phyloP scores from a whole-genome alignment of 768 basidiomycete genomes.

The Lentinula edodes region DNA sequence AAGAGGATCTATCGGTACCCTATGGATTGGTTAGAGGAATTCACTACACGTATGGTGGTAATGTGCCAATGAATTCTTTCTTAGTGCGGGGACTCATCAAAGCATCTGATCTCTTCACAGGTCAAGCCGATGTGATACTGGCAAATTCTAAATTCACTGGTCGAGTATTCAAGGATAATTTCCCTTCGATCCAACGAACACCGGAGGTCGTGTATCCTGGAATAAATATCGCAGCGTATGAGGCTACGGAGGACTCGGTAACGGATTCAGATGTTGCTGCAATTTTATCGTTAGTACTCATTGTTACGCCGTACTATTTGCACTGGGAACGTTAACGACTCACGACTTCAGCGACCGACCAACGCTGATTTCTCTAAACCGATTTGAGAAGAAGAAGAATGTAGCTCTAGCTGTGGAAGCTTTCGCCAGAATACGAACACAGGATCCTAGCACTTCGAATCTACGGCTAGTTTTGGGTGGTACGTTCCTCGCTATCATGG shows the following conservation, averaged over 20 bases:
- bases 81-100: background rate
- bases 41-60: slow-evolving; percentile 68
- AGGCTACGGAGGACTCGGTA: slow-evolving; percentile 29
- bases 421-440: slow-evolving; percentile 52
- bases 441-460: slow-evolving; percentile 21
- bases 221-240: slow-evolving; percentile 78
- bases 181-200: slow-evolving; percentile 54
- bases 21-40: slow-evolving; percentile 87
- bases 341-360: slow-evolving; percentile 44
- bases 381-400: slow-evolving; percentile 97
- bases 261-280: slow-evolving; percentile 46
- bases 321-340: background rate
- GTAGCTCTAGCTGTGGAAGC: slow-evolving; percentile 72
- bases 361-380: slow-evolving; percentile 84
- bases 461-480: slow-evolving; percentile 80
- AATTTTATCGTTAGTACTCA: slow-evolving; percentile 50
- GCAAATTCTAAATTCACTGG: slow-evolving; percentile 91
- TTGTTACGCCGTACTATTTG: background rate
- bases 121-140: slow-evolving; percentile 84
- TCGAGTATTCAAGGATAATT: slow-evolving; percentile 71
- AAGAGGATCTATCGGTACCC: slow-evolving; percentile 81
- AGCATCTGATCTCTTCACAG: slow-evolving; percentile 33
- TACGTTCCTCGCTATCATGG: slow-evolving; percentile 19
- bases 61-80: background rate
- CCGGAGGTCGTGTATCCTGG: slow-evolving; percentile 94